Conservation (phyloP, 2,329 filamentous ascomycete genomes). For the Alternaria triticimaculans region DNA sequence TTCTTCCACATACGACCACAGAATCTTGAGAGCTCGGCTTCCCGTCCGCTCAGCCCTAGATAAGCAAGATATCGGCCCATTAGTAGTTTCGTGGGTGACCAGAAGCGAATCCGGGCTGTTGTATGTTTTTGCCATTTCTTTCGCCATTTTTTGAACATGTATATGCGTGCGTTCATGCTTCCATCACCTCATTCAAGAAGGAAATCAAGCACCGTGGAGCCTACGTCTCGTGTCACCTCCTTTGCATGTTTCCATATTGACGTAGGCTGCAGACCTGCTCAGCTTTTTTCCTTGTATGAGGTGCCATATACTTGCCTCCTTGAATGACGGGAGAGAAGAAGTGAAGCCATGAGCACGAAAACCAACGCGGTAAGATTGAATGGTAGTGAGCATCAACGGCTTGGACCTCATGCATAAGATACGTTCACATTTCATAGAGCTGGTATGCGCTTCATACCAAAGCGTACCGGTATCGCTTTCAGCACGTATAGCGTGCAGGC, state of each 20-base stretch:
- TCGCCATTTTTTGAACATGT: background rate
- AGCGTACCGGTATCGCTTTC: background rate
- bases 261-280: background rate
- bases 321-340: background rate
- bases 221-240: background rate
- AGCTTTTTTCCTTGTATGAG: background rate
- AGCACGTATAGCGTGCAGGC: background rate
- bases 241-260: background rate
- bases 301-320: background rate
- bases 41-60: background rate
- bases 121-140: conserved; percentile 4
- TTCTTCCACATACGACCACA: conserved; percentile 7
- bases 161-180: background rate
- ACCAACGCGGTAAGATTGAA: too few relatives aligned
- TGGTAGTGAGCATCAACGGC: too few relatives aligned
- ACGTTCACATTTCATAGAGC: background rate
- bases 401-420: background rate
- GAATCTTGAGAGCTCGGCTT: background rate
- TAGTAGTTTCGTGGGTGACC: conserved; percentile 7
- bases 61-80: background rate
- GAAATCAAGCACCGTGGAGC: background rate
- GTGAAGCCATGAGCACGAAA: background rate
- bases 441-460: background rate
- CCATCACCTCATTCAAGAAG: background rate
- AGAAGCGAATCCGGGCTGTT: conserved; percentile 5